Evolutionary conservation across 2,329 filamentous ascomycete genomes (phyloP).

Genomic region (Cytospora schulzeri): DNA sequence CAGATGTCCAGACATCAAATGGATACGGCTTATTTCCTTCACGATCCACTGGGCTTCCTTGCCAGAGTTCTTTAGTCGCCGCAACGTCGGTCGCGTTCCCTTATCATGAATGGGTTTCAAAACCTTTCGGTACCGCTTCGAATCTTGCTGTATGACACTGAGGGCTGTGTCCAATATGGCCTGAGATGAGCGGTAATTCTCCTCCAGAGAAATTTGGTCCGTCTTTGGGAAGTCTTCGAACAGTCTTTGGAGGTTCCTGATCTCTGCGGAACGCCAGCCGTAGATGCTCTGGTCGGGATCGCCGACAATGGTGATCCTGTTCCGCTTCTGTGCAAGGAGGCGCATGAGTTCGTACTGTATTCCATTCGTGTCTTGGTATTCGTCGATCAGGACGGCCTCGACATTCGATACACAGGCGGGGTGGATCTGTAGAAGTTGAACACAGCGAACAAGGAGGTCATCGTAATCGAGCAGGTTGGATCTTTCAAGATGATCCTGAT

Average conservation of each 20-base stretch:
- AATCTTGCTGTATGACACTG: conserved; percentile 88
- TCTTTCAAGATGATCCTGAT: conserved; percentile 72
- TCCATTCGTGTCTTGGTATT: conserved; percentile 96
- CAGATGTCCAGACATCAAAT: conserved; percentile 72
- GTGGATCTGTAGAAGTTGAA: conserved; percentile 72
- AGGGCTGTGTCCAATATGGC: conserved; percentile 80
- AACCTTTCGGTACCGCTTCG: conserved; percentile 74
- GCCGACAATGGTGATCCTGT: conserved; percentile 89
- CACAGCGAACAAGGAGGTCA: conserved; percentile 82
- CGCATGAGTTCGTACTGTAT: conserved; percentile 95
- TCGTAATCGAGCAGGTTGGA: conserved; percentile 93
- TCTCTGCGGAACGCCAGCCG: conserved; percentile 90
- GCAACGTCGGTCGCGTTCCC: conserved; percentile 79
- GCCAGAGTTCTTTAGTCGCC: conserved; percentile 68
- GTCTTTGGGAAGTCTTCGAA: conserved; percentile 76
- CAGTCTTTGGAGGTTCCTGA: conserved; percentile 82
- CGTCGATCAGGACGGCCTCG: conserved; percentile 89
- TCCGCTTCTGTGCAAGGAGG: conserved; percentile 72
- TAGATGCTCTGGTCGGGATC: conserved; percentile 99
- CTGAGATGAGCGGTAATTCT: conserved; percentile 92
- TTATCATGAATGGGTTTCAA: conserved; percentile 78
- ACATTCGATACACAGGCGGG: conserved; percentile 87
- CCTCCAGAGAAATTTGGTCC: conserved; percentile 80
- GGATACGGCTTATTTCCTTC: conserved; percentile 73
- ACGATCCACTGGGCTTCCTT: conserved; percentile 89